Base-by-base conservation (phyloP, 441 rosid species). In the Cnidoscolus chayamansa region DNA sequence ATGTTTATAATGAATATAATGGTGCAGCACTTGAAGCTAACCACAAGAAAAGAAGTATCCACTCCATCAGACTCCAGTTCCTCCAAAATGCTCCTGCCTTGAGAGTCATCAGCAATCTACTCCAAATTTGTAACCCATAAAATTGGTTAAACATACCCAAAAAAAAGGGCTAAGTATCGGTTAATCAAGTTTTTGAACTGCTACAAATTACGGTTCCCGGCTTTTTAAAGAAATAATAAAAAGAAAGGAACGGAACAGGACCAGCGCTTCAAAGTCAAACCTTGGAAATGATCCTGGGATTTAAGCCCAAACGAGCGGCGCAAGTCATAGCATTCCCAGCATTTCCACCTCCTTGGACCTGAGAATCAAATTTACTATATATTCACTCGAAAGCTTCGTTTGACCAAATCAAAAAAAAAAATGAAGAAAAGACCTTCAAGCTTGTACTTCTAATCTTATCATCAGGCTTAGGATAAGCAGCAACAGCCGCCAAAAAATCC, bases 291-390 rank as follows among this genome's bases (percentile, higher is more conserved):
- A 92, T 74, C 80, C 96, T 89, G 2, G 89, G 80, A 10, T 75
- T 82, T 72, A 92, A 83, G 0, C 96, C 96, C 69, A 90, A 70
- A 61, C 96, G 93, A 70, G 96, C 87, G 10, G 84, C 84, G 32
- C 94, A 90, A 2, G 97, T 87, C 59, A 85, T 77, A 0, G 94
- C 91, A 49, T 92, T 92, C 60, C 81, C 96, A 8, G 90, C 90
- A 83, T 90, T 90, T 47, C 97, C 96, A 25, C 96, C 97, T 72
- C 97, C 97, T 86, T 84, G 89, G 53, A 86, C 85, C 97, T 90
- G 58, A 57, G 13, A 11, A 17, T 45, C 43, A 6, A 9, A 58
- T 47, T 43, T 3, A 30, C 54, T 11, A 56, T 7, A 32, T 2
- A 65, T 32, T 0, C 55, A 63, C 9, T 13, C 25, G 1, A 56